Base-by-base conservation (phyloP, 345 rosid species). In the Euclidium syriacum region DNA sequence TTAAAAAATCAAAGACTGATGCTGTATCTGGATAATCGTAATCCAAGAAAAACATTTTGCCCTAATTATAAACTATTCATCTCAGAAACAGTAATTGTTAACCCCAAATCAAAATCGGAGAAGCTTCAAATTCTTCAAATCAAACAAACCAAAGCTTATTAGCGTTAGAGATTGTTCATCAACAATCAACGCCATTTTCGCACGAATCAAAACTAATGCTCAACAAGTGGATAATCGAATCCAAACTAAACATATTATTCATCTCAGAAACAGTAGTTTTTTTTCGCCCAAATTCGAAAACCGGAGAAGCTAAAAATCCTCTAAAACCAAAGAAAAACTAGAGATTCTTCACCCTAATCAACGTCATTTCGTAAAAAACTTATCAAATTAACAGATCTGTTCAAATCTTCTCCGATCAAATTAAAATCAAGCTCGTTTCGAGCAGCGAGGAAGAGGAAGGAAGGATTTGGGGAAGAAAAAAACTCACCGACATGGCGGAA, bases 341-440 rank as follows among this genome's bases (percentile, higher is more conserved):
- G n/a, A n/a, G n/a, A n/a, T n/a, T n/a, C n/a, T n/a, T n/a, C n/a
- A n/a, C n/a, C n/a, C n/a, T n/a, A n/a, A n/a, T n/a, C n/a, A n/a
- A n/a, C n/a, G n/a, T n/a, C n/a, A n/a, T n/a, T n/a, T n/a, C n/a
- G n/a, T n/a, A n/a, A n/a, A n/a, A n/a, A n/a, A n/a, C n/a, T n/a
- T n/a, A n/a, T n/a, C n/a, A n/a, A n/a, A n/a, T 62, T 6, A 63
- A 47, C 69, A 71, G 70, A 71, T 71, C 75, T 63, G 5, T 40
- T 49, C 14, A 30, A 8, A 48, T 71, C 19, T 35, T 35, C 49
- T 2, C 4, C 56, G 20, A 50, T 6, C 52, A 49, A 49, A 44
- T 11, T 17, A 52, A 52, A 40, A 39, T 4, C 14, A 23, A 26
- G 14, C 10, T 23, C 7, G 27, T 7, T 35, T 19, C 15, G 2